Base-by-base conservation (phyloP, 225 moss, liverwort and hornwort genomes). In the Bryum argenteum region DNA sequence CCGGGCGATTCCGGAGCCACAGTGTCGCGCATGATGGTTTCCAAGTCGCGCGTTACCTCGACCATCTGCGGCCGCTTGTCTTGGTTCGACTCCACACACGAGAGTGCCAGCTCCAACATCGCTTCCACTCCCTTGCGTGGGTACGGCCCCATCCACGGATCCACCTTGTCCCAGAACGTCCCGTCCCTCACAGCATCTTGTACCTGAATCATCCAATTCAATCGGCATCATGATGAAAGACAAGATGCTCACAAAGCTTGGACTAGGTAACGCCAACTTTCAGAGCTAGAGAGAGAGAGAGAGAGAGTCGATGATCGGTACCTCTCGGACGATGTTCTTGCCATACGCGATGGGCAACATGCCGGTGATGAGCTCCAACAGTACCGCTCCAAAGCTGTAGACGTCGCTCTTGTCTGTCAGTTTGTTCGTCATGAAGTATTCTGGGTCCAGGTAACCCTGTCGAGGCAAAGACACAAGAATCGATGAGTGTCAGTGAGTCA, bases 341-440 rank as follows among this genome's bases (percentile, higher is more conserved):
- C 96, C 96, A 22, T 84, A 72, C 47, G 72, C 50, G 14, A 96
- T 91, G 8, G 96, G 93, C 61, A 71, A 66, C 85, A 80, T 55
- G 59, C 93, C 96, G 9, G 93, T 85, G 15, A 96, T 58, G 1
- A 96, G 85, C 84, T 93, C 96, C 77, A 96, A 73, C 67, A 96
- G 60, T 0, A 96, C 87, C 63, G 93, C 91, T 52, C 95, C 95
- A 73, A 93, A 93, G 76, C 93, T 93, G 83, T 93, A 93, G 10
- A 93, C 93, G 60, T 93, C 95, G 78, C 92, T 93, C 74, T 93
- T 93, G 74, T 96, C 95, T n/a, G 95, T 93, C 74, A 96, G 63
- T 50, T 89, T 91, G 69, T 95, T 89, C 15, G 95, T 95, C 78
- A 95, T 80, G 76, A 88, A 95, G 70, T 95, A 95, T 70, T 95